Conservation (phyloP, 768 basidiomycete species). For the Hygrophoropsis aurantiaca region DNA sequence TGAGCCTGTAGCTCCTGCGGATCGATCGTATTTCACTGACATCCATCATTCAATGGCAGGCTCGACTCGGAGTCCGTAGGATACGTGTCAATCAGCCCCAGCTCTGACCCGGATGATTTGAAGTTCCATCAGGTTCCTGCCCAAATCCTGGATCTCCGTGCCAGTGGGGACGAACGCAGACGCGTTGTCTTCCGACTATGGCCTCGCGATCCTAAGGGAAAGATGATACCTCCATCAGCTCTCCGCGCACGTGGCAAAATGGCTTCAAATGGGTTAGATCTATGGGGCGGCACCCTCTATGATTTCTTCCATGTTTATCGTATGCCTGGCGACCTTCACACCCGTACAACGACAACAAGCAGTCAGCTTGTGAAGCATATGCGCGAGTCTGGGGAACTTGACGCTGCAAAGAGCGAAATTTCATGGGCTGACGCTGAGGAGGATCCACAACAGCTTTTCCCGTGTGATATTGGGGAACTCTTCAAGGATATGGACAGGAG, state of each 20-base stretch:
- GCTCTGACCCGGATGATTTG: neutral
- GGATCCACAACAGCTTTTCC: constrained; percentile 1
- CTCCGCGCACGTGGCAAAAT: neutral
- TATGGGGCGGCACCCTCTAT: constrained; percentile 5
- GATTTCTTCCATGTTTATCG: constrained; percentile 6
- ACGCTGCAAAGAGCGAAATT: constrained; percentile 1
- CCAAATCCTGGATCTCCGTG: neutral
- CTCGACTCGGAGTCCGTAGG: no score
- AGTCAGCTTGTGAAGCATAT: constrained; percentile 4
- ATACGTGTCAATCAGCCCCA: no score
- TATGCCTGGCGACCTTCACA: constrained; percentile 1
- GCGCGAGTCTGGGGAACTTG: constrained; percentile 1
- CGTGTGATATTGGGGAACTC: constrained; percentile 4
- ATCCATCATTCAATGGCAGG: no score
- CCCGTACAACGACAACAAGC: constrained; percentile 8
- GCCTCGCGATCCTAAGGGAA: constrained; percentile 5
- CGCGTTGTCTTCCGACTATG: constrained; percentile 1
- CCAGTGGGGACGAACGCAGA: neutral
- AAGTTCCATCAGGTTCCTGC: neutral
- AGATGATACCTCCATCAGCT: neutral
- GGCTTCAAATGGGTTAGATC: constrained; percentile 3
- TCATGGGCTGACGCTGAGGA: constrained; percentile 2
- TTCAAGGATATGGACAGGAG: neutral
- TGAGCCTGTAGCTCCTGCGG: no score
- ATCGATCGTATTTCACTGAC: no score